Evolutionary conservation across 2,329 filamentous ascomycete genomes (phyloP).

Genomic region (Hypoxylon sp.): DNA sequence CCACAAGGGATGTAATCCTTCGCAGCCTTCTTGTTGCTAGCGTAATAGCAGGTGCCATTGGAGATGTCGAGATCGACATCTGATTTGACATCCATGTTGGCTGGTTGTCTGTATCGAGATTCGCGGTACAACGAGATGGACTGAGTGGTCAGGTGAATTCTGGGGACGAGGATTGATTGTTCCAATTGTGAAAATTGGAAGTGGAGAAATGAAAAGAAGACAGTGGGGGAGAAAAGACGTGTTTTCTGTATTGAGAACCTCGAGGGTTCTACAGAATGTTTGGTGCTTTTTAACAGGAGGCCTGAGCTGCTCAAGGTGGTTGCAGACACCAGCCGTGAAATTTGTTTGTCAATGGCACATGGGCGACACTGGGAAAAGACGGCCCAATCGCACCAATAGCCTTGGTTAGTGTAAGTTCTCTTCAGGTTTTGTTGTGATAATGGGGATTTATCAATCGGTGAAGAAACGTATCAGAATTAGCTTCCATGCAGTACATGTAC

Average conservation of each 20-base stretch:
- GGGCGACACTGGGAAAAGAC: conserved; percentile 13
- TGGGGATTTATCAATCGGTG: conserved; percentile 26
- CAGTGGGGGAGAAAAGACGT: background rate
- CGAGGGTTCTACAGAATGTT: conserved; percentile 20
- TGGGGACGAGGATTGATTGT: conserved; percentile 2
- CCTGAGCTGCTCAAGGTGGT: conserved; percentile 12
- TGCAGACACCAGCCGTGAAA: conserved; percentile 28
- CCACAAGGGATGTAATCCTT: conserved; percentile 45
- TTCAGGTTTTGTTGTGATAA: conserved; percentile 10
- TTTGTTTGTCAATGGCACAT: conserved; percentile 40
- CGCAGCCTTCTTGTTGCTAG: conserved; percentile 4
- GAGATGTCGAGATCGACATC: conserved; percentile 34
- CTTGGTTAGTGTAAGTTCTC: conserved; percentile 6
- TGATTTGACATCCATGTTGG: conserved; percentile 30
- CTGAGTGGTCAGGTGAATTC: conserved; percentile 1
- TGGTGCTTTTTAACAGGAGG: conserved; percentile 16
- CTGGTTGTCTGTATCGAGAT: conserved; percentile 11
- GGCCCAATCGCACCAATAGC: conserved; percentile 23
- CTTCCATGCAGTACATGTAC: background rate
- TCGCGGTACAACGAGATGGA: conserved; percentile 10
- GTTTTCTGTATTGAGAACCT: conserved; percentile 22
- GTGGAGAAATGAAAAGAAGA: conserved; percentile 12
- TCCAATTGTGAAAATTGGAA: conserved; percentile 7
- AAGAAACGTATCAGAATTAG: conserved; percentile 5
- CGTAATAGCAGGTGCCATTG: conserved; percentile 45